Conservation (phyloP, 179 eudicot genomes). For the Sideroxylon spinosum region DNA sequence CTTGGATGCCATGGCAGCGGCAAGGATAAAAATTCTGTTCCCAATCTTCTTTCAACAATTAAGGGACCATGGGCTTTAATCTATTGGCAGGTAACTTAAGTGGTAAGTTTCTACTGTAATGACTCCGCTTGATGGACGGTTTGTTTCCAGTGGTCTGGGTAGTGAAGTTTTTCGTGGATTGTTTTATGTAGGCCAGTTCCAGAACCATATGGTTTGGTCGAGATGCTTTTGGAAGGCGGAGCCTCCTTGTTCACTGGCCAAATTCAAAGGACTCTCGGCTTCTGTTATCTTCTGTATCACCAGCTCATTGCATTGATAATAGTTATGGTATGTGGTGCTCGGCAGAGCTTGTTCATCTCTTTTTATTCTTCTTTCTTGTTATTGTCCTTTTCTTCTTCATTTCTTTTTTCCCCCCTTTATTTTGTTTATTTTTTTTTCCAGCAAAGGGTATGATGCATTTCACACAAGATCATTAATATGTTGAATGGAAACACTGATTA, state of each 20-base stretch:
- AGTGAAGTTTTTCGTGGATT: constrained; percentile 12
- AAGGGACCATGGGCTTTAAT: constrained; percentile 95
- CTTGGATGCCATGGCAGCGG: constrained; percentile 25
- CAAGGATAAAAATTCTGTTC: constrained; percentile 40
- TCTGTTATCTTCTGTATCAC: constrained; percentile 79
- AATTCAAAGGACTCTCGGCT: constrained; percentile 56
- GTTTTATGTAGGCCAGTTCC: constrained; percentile 49
- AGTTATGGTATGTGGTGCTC: constrained; percentile 28
- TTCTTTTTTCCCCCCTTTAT: not conserved
- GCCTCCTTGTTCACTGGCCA: constrained; percentile 97
- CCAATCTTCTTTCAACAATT: constrained; percentile 72
- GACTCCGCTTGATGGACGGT: not conserved
- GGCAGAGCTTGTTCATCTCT: not conserved
- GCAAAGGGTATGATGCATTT: not conserved
- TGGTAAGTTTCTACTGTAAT: constrained; percentile 52
- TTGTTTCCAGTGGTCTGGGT: not conserved
- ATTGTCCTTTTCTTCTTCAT: not conserved
- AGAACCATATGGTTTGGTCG: constrained; percentile 87
- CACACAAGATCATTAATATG: not conserved
- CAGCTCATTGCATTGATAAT: constrained; percentile 33
- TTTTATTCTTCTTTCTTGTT: not conserved
- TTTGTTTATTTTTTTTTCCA: not conserved
- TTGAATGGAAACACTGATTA: not conserved
- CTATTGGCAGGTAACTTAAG: constrained; percentile 96
- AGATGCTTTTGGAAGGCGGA: constrained; percentile 94